Percentiles rank a stretch among this genome's conserved stretches.
These are phyloP conservation scores for Starmerella cellae DNA, from an alignment of 805 yeast genomes.

Conservation along the genomic window DNA sequence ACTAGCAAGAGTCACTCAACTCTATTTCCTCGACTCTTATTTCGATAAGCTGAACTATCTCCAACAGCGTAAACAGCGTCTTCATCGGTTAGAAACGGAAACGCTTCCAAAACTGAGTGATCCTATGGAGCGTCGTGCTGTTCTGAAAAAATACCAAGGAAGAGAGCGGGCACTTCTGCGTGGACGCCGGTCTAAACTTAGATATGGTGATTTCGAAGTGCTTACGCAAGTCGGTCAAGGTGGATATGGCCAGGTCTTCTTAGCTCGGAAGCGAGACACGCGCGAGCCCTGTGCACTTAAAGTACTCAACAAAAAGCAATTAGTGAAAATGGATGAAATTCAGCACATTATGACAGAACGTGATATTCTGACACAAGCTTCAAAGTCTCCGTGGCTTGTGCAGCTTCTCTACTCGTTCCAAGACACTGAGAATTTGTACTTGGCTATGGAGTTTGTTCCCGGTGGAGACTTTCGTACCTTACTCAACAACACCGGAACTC, in stretches of 20 bases:
- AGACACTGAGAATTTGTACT: slow-evolving; percentile 72
- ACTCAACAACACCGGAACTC: slow-evolving; percentile 79
- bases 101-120: slow-evolving; percentile 25
- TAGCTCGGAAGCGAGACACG: slow-evolving; percentile 88
- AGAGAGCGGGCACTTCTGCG: slow-evolving; percentile 76
- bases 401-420: slow-evolving; percentile 90
- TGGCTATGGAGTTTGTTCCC: slow-evolving; percentile 99
- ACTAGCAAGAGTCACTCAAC: slow-evolving; percentile 78
- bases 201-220: slow-evolving; percentile 88
- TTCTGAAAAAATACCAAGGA: slow-evolving; percentile 69
- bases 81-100: slow-evolving; percentile 52
- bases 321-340: slow-evolving; percentile 84
- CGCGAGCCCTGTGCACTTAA: slow-evolving; percentile 91
- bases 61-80: slow-evolving; percentile 70
- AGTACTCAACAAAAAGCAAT: slow-evolving; percentile 71
- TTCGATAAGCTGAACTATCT: slow-evolving; percentile 93
- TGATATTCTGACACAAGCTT: slow-evolving; percentile 80
- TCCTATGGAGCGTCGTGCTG: slow-evolving; percentile 35
- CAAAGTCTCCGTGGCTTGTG: slow-evolving; percentile 92
- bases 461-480: slow-evolving; percentile 97
- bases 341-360: slow-evolving; percentile 92
- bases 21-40: slow-evolving; percentile 87
- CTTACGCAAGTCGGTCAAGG: slow-evolving; percentile 99
- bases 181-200: slow-evolving; percentile 80
- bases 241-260: slow-evolving; percentile 97